Evolutionary conservation across 345 rosid genomes (phyloP).

Genomic region (Syzygium aromaticum): DNA sequence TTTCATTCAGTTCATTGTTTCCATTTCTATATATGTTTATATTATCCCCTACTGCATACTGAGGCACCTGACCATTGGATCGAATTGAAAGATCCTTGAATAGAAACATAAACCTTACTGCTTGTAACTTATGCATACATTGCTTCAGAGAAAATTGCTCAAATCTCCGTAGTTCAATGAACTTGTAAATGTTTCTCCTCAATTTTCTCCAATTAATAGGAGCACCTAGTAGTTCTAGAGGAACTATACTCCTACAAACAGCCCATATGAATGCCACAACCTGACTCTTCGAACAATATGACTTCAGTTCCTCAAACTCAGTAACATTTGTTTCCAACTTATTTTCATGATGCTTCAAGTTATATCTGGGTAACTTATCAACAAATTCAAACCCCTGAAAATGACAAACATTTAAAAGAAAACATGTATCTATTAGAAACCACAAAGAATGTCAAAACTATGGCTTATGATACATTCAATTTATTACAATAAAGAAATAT

Average conservation of each 20-base stretch:
- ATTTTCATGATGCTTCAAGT: not conserved
- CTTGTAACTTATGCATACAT: slow-evolving; percentile 51
- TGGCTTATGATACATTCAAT: not conserved
- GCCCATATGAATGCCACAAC: slow-evolving; percentile 83
- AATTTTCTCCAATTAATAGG: slow-evolving; percentile 55
- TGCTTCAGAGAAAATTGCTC: slow-evolving; percentile 60
- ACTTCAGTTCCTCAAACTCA: slow-evolving; percentile 7
- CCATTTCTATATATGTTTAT: slow-evolving; percentile 5
- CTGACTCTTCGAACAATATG: slow-evolving; percentile 51
- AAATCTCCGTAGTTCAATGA: slow-evolving; percentile 51
- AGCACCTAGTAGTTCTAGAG: slow-evolving; percentile 62
- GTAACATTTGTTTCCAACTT: not conserved
- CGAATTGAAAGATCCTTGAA: slow-evolving; percentile 21
- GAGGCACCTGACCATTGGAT: slow-evolving; percentile 12
- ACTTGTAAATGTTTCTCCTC: slow-evolving; percentile 55
- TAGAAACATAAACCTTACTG: slow-evolving; percentile 39
- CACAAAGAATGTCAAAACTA: not conserved
- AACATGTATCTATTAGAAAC: not conserved
- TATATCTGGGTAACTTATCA: not conserved
- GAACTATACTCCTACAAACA: slow-evolving; percentile 57
- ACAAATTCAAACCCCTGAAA: not conserved
- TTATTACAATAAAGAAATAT: not conserved
- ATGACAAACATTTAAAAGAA: not conserved
- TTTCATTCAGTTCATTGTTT: slow-evolving; percentile 10
- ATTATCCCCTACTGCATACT: slow-evolving; percentile 6